Evolutionary conservation across 2,329 filamentous ascomycete genomes (phyloP).

Genomic region (Penicillium sp.): DNA sequence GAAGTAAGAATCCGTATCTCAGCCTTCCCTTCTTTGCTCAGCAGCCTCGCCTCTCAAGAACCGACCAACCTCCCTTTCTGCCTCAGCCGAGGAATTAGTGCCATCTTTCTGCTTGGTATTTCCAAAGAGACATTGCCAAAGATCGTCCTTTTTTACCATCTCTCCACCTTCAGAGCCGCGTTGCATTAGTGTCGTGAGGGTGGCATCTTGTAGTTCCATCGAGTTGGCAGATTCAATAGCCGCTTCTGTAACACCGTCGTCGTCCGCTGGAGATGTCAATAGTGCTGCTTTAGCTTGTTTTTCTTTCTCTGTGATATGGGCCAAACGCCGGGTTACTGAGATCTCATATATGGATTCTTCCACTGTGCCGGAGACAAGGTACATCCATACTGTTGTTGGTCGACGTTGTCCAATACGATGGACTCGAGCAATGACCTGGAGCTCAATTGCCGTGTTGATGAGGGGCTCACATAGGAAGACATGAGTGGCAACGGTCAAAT

Average conservation of each 20-base stretch:
- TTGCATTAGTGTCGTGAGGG: slow-evolving; percentile 66
- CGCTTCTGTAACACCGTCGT: slow-evolving; percentile 48
- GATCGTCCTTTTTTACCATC: slow-evolving; percentile 69
- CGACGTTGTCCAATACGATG: slow-evolving; percentile 89
- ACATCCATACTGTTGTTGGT: slow-evolving; percentile 91
- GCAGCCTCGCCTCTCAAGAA: slow-evolving; percentile 56
- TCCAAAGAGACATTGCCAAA: slow-evolving; percentile 89
- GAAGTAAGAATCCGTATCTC: neutral
- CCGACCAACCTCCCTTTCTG: slow-evolving; percentile 48
- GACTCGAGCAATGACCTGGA: slow-evolving; percentile 92
- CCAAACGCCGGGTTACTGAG: slow-evolving; percentile 72
- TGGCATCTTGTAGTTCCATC: slow-evolving; percentile 72
- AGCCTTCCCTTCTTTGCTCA: slow-evolving; percentile 40
- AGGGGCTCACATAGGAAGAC: slow-evolving; percentile 93
- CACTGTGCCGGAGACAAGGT: slow-evolving; percentile 84
- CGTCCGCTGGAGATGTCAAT: neutral
- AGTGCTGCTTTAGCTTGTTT: slow-evolving; percentile 29
- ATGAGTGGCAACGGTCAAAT: slow-evolving; percentile 87
- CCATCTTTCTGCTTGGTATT: slow-evolving; percentile 37
- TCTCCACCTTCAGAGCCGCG: slow-evolving; percentile 72
- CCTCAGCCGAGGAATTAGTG: slow-evolving; percentile 14
- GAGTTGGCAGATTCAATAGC: slow-evolving; percentile 81
- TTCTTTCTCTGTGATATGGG: slow-evolving; percentile 63
- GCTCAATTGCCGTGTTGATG: slow-evolving; percentile 86
- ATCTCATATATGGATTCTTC: slow-evolving; percentile 90